These are phyloP conservation scores for Xylaria acuta DNA, from an alignment of 495 filamentous ascomycete genomes.

Conservation along the genomic window DNA sequence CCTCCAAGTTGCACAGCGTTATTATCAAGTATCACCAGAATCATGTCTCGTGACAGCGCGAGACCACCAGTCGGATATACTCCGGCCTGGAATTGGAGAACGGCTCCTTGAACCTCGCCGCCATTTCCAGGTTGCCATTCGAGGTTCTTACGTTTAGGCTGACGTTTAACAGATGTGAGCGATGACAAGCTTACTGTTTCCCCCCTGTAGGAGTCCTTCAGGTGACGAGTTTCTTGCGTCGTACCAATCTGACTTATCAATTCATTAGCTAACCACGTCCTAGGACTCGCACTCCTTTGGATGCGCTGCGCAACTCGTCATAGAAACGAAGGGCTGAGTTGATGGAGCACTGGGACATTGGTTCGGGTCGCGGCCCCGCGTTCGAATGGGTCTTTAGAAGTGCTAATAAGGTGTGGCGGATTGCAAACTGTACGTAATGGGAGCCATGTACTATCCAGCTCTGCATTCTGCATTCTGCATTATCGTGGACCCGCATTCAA, in stretches of 20 bases:
- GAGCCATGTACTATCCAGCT: neutral
- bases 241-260: neutral
- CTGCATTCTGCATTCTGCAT: too few relatives aligned
- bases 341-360: neutral
- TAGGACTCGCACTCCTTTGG: neutral
- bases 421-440: neutral
- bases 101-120: neutral
- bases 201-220: neutral
- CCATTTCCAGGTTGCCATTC: neutral
- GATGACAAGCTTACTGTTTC: slow-evolving; percentile 22
- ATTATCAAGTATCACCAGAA: neutral
- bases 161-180: neutral
- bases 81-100: neutral
- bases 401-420: slow-evolving; percentile 20
- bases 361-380: neutral
- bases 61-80: neutral
- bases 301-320: neutral
- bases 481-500: neutral
- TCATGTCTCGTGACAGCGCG: neutral
- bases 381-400: neutral
- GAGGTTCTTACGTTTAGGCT: neutral
- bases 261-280: slow-evolving; percentile 1
- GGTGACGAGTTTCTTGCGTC: slow-evolving; percentile 2
- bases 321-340: neutral
- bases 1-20: neutral